Evolutionary conservation across 2,329 filamentous ascomycete species (phyloP).

Genomic region (Didymella sp.): DNA sequence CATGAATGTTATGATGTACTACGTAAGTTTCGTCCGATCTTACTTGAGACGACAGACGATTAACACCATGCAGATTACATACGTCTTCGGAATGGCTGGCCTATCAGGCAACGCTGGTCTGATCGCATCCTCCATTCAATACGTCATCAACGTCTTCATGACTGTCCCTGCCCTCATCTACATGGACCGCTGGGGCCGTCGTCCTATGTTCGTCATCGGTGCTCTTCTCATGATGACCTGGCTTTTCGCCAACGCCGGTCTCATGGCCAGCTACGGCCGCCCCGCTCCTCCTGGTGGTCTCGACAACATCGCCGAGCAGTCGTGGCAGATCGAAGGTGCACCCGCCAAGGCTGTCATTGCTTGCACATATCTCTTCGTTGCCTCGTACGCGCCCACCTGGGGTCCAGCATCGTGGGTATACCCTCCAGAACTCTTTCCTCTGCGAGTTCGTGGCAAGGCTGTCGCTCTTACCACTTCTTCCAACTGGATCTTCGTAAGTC

Average conservation of each 20-base stretch:
- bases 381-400: constrained; percentile 71
- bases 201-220: constrained; percentile 69
- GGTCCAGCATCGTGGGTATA: constrained; percentile 66
- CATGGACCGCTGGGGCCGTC: constrained; percentile 79
- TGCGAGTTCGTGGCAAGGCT: constrained; percentile 68
- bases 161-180: constrained; percentile 77
- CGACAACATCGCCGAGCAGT: constrained; percentile 52
- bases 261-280: constrained; percentile 67
- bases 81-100: constrained; percentile 76
- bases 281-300: constrained; percentile 49
- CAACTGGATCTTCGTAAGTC: constrained; percentile 62
- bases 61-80: constrained; percentile 47
- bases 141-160: constrained; percentile 81
- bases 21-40: background rate
- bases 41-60: background rate
- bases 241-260: constrained; percentile 67
- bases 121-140: constrained; percentile 72
- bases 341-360: constrained; percentile 64
- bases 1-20: constrained; percentile 70
- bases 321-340: constrained; percentile 50
- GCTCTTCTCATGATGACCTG: constrained; percentile 68
- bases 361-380: constrained; percentile 76
- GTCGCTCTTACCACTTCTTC: constrained; percentile 66
- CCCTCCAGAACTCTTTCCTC: constrained; percentile 67
- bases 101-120: constrained; percentile 66